Base-by-base conservation (phyloP, 2,329 filamentous ascomycete species). In the Diaporthe vaccinii region DNA sequence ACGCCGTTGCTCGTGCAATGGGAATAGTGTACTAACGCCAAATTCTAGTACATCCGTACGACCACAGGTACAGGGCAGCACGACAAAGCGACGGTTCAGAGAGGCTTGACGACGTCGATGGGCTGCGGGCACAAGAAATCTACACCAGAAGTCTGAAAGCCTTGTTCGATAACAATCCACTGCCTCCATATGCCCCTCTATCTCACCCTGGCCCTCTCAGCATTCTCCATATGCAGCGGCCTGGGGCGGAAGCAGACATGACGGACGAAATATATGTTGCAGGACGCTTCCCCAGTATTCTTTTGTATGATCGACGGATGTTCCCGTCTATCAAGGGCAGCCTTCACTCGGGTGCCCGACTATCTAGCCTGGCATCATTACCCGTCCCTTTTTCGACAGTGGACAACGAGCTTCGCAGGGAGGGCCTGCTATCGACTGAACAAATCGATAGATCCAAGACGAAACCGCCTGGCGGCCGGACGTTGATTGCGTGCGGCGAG, bases 301-400 rank as follows among this genome's bases (percentile, higher is more conserved):
- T 98, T 4, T 93, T 95, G 81, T 98, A 98, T 84, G 95, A 98
- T 81, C 91, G 95, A 4, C 93, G 96, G 59, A 95, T 91, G 83
- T 97, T 98, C 80, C 94, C 95, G 0, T 90, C 90, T 22, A 89
- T 98, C 10, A 90, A 91, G 76, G 93, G 91, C 8, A 95, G 95
- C 0, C 92, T 98, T 14, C 92, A 98, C 83, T 98, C 95, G 0
- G 96, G 96, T 2, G 95, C 94, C 0, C 89, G 93, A 8, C 88
- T 98, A 15, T 95, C 93, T 71, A 92, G 92, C 75, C 86, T 98
- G 76, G 86, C 93, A 0, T 91, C 92, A 0, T 85, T 96, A 14
- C 93, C 93, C 0, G 91, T 91, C 77, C 90, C 93, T 0, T 93
- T 92, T 80, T 89, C 93, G 1, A 89, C 91, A 0, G 82, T 91